Base-by-base conservation (phyloP, 495 filamentous ascomycete genomes). In the Saxophila tyrrhenica region DNA sequence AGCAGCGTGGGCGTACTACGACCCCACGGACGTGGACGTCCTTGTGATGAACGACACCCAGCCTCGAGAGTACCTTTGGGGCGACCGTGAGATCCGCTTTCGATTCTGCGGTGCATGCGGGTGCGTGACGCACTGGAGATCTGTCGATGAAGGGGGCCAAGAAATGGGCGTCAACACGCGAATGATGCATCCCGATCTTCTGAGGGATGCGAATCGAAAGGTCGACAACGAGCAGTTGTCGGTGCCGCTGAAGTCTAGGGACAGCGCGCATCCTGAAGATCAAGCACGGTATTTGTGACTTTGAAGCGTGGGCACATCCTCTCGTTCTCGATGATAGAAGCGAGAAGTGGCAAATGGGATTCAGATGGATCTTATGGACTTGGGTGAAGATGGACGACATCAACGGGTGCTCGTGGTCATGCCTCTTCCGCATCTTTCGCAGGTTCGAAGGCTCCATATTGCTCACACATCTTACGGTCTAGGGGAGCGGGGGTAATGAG, bases 1-100 rank as follows among this genome's bases (percentile, higher is more conserved):
- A 19, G 64, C 65, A n/a, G 62, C 67, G 22, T 68, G 62, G 66
- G 67, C 51, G 3, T 68, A 70, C 53, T 70, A 68, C 58, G 51
- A 61, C 25, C 56, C 56, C 9, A 52, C 62, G 39, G 59, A 67
- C 55, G 59, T 68, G 15, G 61, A 57, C 60, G 54, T 61, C 43
- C 43, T 53, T 24, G 57, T 54, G 5, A 53, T 53, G 38, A 29
- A 48, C 51, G 48, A 48, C 22, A 54, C 58, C 39, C 47, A 45
- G 35, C 5, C 48, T 43, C 41, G 17, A 10, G 16, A 48, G 58
- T 61, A 61, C 44, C 39, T 57, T 25, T 61, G 58, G 58, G 58
- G 54, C 13, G 58, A 61, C 44, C 45, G 43, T 41, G 58, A 61
- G 41, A 52, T 48, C 17, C 49, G 49, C 22, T 61, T 61, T 39